Conservation (phyloP, 352 stramenopile genomes). For the Elongisporangium prolatum region DNA sequence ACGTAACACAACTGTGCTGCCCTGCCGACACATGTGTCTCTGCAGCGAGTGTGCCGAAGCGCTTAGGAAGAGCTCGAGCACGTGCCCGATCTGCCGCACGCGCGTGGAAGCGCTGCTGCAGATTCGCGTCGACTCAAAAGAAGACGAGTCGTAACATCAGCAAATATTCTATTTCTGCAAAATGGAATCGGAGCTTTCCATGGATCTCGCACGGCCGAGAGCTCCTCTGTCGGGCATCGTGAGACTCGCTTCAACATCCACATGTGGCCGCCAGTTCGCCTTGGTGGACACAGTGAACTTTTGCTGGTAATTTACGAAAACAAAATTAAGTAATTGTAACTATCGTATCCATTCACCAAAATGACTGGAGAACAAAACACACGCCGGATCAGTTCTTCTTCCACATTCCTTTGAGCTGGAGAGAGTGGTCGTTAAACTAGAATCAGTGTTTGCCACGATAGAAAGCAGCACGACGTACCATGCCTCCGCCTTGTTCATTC, state of each 20-base stretch:
- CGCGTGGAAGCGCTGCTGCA: conserved; percentile 72
- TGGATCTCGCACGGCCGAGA: too few relatives aligned
- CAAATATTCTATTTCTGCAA: conserved; percentile 1
- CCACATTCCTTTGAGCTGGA: conserved; percentile 83
- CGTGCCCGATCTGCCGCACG: conserved; percentile 79
- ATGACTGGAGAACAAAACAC: conserved; percentile 1
- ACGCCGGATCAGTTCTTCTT: conserved; percentile 58
- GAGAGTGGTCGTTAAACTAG: too few relatives aligned
- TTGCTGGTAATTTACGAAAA: conserved; percentile 18
- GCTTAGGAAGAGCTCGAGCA: conserved; percentile 64
- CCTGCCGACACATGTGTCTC: conserved; percentile 86
- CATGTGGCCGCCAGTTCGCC: background rate
- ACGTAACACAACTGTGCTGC: conserved; percentile 78
- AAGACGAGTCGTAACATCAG: conserved; percentile 10
- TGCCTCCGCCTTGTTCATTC: conserved; percentile 39
- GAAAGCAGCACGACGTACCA: conserved; percentile 41
- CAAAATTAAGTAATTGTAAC: conserved; percentile 20
- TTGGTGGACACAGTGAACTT: background rate
- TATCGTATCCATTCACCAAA: conserved; percentile 7
- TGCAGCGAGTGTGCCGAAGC: conserved; percentile 76
- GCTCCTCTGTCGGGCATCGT: background rate
- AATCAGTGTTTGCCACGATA: too few relatives aligned
- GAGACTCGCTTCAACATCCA: background rate
- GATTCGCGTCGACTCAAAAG: conserved; percentile 61
- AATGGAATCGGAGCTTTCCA: too few relatives aligned